Conservation (phyloP, 78 protist genomes). For the Speleostelium caveatum region DNA sequence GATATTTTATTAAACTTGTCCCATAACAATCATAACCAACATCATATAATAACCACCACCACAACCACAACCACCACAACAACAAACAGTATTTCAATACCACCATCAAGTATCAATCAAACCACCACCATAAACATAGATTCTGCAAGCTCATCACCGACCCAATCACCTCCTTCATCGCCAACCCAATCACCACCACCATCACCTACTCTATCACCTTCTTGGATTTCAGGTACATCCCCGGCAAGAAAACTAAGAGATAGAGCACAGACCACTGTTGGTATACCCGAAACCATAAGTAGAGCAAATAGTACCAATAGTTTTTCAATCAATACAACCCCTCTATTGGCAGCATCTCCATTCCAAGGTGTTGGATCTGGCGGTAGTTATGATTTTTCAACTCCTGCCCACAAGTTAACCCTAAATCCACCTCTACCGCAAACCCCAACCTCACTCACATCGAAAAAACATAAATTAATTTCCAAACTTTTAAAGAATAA, state of each 20-base stretch:
- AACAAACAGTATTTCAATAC: neutral
- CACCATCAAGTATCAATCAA: neutral
- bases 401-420: neutral
- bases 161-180: slow-evolving; percentile 39
- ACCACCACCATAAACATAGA: neutral
- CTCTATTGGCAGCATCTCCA: neutral
- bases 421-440: too few relatives aligned
- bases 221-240: slow-evolving; percentile 66
- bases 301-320: neutral
- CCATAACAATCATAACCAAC: neutral
- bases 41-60: neutral
- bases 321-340: neutral
- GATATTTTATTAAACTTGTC: neutral
- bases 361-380: neutral
- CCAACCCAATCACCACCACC: slow-evolving; percentile 8
- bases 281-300: neutral
- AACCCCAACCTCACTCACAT: too few relatives aligned
- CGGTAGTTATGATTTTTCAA: neutral
- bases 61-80: neutral
- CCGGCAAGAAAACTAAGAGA: slow-evolving; percentile 34
- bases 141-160: slow-evolving; percentile 14
- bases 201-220: slow-evolving; percentile 3
- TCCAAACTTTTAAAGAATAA: neutral
- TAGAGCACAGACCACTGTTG: slow-evolving; percentile 23
- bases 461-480: too few relatives aligned